Evolutionary conservation across 257 asterid genomes (phyloP), one percentile per base, ranked within the genome.

Genomic region (Forsythia suspensa): DNA sequence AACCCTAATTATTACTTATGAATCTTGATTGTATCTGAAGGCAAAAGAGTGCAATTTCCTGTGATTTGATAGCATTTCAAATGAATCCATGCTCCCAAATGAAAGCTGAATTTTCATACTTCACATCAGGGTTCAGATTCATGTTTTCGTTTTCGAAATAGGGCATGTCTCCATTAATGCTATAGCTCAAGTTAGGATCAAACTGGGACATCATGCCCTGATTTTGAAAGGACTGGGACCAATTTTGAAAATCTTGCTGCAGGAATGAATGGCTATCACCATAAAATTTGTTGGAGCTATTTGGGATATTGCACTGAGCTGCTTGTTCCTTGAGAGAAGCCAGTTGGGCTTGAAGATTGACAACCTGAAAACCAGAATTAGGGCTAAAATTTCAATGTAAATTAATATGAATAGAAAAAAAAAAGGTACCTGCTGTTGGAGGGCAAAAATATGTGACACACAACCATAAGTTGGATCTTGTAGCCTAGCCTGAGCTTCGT

Each of bases 381-480:
- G 66, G 66, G 66, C 21, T 57, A 57, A 57, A 57, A 57, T 18
- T 6, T 29, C 34, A 29, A 29, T 29, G 34, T 29, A 29, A 29
- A 29, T 29, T 29, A 29, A 29, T 29, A 29, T 46, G 16, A 12
- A 18, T 12, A 3, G 55, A 12, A 12, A 46, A 46, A 5, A 9
- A 13, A 63, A 1, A 18, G 0, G 3, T 63, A 71, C 75, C 75
- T 71, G 75, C 59, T 71, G 75, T 9, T 71, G 75, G 9, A 71
- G 75, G 37, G 75, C 37, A 71, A 71, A 48, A 21, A 71, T 71
- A 43, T 71, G 75, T 40, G 75, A 43, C 16, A 71, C 61, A 40
- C 75, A 71, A 40, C 75, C 75, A 41, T 71, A 71, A 18, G 48
- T 71, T 13, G 75, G 75, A 71, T 71, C 55, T 48, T 71, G 75